These are phyloP conservation scores for Cutaneotrichosporon sp. DNA, from an alignment of 1,284 basidiomycete species.

Conservation along the genomic window DNA sequence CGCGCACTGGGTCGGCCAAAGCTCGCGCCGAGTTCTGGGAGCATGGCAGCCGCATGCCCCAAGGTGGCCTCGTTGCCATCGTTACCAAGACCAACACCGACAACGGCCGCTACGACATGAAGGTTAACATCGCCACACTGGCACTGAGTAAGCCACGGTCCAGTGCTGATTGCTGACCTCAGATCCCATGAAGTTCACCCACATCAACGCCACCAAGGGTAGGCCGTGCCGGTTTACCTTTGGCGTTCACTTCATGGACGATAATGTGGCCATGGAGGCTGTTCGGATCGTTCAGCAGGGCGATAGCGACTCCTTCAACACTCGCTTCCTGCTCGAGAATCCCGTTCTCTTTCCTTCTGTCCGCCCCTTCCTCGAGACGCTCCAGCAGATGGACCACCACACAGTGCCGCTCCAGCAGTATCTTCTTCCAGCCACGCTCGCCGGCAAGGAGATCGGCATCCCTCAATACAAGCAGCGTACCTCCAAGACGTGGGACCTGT, in stretches of 20 bases:
- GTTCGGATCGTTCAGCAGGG: background rate
- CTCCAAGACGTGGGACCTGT: conserved; percentile 58
- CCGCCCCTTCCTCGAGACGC: conserved; percentile 63
- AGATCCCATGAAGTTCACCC: background rate
- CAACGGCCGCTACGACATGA: conserved; percentile 12
- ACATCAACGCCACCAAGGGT: background rate
- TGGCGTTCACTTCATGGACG: conserved; percentile 61
- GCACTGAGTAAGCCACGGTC: conserved; percentile 10
- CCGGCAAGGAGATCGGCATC: conserved; percentile 53
- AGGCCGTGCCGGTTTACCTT: conserved; percentile 29
- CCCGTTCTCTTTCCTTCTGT: conserved; percentile 64
- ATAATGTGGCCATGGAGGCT: conserved; percentile 54
- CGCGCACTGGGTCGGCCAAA: conserved; percentile 13
- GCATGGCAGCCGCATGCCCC: conserved; percentile 59
- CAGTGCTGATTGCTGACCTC: no score
- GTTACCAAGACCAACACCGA: conserved; percentile 53
- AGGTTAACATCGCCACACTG: conserved; percentile 16
- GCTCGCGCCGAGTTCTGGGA: conserved; percentile 60
- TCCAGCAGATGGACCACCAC: conserved; percentile 58
- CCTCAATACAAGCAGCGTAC: conserved; percentile 57
- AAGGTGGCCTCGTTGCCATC: conserved; percentile 63
- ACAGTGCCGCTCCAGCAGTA: conserved; percentile 61
- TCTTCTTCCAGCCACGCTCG: conserved; percentile 54
- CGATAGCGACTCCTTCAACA: conserved; percentile 6
- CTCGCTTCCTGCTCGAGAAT: conserved; percentile 59